phyloP scores from a whole-genome alignment of 306 rosid genomes.

The Crataegus laevigata region DNA sequence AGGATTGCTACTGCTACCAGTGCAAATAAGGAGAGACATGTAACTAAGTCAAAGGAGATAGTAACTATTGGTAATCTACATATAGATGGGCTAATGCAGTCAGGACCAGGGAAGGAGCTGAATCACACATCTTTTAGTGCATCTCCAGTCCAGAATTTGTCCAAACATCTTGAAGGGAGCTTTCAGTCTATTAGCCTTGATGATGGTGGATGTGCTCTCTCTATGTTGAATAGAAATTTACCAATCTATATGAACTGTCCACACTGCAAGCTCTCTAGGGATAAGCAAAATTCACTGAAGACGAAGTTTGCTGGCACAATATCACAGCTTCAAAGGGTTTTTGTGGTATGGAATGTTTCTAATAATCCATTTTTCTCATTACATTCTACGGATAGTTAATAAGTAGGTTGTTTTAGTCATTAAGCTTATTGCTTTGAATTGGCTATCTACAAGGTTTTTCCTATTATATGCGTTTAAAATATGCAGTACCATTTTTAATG shows the following conservation, averaged over 20 bases:
- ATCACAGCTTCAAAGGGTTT: constrained; percentile 88
- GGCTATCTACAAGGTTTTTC: background rate
- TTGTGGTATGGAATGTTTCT: constrained; percentile 56
- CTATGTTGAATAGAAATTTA: constrained; percentile 64
- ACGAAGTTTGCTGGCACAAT: constrained; percentile 65
- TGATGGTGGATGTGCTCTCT: constrained; percentile 56
- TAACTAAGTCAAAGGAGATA: constrained; percentile 40
- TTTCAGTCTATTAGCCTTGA: constrained; percentile 38
- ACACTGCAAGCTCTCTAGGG: constrained; percentile 61
- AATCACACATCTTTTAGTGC: constrained; percentile 30
- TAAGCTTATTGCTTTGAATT: background rate
- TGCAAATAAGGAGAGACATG: constrained; percentile 41
- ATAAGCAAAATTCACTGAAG: constrained; percentile 46
- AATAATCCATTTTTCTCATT: constrained; percentile 11
- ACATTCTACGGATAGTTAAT: background rate
- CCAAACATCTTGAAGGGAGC: constrained; percentile 44
- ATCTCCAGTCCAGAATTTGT: constrained; percentile 27
- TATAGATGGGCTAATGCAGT: constrained; percentile 26
- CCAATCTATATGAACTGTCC: constrained; percentile 90
- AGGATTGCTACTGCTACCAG: constrained; percentile 35
- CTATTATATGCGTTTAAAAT: background rate
- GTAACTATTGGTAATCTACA: constrained; percentile 35
- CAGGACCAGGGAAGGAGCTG: constrained; percentile 33
- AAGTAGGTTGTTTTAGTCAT: background rate
- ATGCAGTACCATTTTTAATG: background rate